Evolutionary conservation across 768 basidiomycete genomes (phyloP).

Genomic region (Boletus eberwhitei): DNA sequence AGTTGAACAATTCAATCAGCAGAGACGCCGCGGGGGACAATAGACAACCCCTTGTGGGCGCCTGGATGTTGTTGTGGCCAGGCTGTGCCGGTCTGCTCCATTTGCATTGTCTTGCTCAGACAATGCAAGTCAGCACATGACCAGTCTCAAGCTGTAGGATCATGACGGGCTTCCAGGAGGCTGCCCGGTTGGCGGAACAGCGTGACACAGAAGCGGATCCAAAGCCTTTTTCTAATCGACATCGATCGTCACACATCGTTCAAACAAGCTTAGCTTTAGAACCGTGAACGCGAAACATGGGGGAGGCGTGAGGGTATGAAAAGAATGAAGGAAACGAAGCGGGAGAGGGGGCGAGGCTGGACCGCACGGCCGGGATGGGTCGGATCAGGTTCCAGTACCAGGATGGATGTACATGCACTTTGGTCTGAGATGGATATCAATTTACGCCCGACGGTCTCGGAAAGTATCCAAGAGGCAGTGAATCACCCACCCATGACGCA

Average conservation of each 20-base stretch:
- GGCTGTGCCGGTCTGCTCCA: not conserved
- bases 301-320: not conserved
- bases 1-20: slow-evolving; percentile 5
- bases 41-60: slow-evolving; percentile 15
- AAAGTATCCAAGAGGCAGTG: slow-evolving; percentile 11
- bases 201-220: slow-evolving; percentile 12
- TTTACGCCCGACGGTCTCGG: slow-evolving; percentile 17
- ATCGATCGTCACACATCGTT: slow-evolving; percentile 6
- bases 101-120: slow-evolving; percentile 6
- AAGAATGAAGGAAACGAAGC: slow-evolving; percentile 2
- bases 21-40: slow-evolving; percentile 8
- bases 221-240: not conserved
- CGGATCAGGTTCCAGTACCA: slow-evolving; percentile 20
- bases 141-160: slow-evolving; percentile 18
- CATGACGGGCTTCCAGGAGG: slow-evolving; percentile 19
- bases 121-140: slow-evolving; percentile 6
- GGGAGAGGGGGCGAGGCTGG: not conserved
- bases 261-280: not conserved
- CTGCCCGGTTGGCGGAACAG: slow-evolving; percentile 18
- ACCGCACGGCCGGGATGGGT: slow-evolving; percentile 9
- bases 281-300: slow-evolving; percentile 1
- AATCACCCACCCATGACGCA: not conserved
- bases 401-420: too few species aligned
- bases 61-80: not conserved
- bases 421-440: slow-evolving; percentile 8